Base-by-base conservation (phyloP, 768 basidiomycete genomes). In the Leccinum variicolor region DNA sequence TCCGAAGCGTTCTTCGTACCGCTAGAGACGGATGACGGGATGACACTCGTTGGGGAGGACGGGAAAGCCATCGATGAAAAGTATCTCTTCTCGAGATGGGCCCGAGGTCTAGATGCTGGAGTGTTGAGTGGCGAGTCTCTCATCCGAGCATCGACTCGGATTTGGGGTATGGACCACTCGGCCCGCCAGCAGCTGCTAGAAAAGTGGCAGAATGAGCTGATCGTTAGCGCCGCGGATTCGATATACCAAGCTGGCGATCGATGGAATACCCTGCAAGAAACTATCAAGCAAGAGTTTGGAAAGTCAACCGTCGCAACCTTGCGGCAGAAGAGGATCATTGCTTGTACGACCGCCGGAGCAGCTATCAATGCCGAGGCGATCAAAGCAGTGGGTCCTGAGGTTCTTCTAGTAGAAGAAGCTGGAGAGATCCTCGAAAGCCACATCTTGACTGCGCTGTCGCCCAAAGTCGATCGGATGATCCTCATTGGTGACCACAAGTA, bases 401-500 rank as follows among this genome's bases (percentile, higher is more conserved):
- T 87, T 4, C 69, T 89, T 6, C 70, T 89, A 0, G 86, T 89
- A 1, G 87, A 89, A 63, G 87, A 89, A 65, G 87, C 87, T 0
- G 87, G 87, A 3, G 86, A 89, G 62, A 87, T 88, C 47, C 66
- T 89, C 4, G 87, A 88, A 62, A 81, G 82, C 59, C 87, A 89
- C 61, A 69, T 86, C 29, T 55, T 89, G 48, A 86, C 85, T 0
- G 79, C 87, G 0, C 67, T 89, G 21, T 79, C 79, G 0, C 46
- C 54, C 3, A 59, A 70, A 0, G 79, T 79, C 0, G 68, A 76
- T 4, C 83, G 85, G 49, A 64, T 89, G 52, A 81, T 88, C 59
- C 73, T 89, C 3, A 88, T 89, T 46, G 87, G 87, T 0, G 87
- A 89, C 62, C 87, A 88, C 69, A 82, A 88, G 87, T 87, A 70